Evolutionary conservation across 345 rosid genomes (phyloP), one percentile per base, ranked within the genome.

Genomic region (Murraya koenigii): DNA sequence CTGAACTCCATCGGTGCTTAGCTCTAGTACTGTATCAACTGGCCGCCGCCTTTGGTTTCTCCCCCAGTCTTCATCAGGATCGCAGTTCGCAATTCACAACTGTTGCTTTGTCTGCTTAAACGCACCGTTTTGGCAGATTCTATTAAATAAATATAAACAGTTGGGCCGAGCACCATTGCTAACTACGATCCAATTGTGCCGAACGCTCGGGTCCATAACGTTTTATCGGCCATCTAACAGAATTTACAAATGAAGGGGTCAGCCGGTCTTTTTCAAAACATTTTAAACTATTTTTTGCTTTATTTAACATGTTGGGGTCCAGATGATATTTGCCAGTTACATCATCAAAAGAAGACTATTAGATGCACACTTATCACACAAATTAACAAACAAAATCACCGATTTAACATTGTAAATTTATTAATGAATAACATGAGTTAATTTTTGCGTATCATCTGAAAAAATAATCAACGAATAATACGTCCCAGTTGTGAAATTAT

Each of bases 1-100:
- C 94, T 84, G 88, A 91, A 93, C 86, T 91, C 94, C 88, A 94
- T 86, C 63, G 75, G 78, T 59, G 56, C 56, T 28, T 17, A 15
- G 39, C 39, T 41, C 49, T 44, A 20, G 41, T 19, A 60, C 9
- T 17, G 77, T 35, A 28, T 20, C 2, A 59, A 3, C 56, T 74
- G 79, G 69, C 71, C 20, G 6, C 22, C n/a, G 49, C 38, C 38
- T 74, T 64, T 41, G 73, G 49, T 58, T 81, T 35, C 32, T 35
- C 10, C 28, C 9, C 35, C 36, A 28, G 7, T 23, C 11, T 41
- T 44, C n/a, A 20, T 61, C 30, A 58, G 69, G 35, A 61, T 74
- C 77, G 10, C 20, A 5, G 17, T 4, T 44, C 49, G 49, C 17
- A 44, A 44, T 13, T 44, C 5, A 44, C 17, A 44, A 44, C 17